These are phyloP conservation scores for Globisporangium paroecandrum DNA, from an alignment of 352 stramenopile species.

Conservation along the genomic window DNA sequence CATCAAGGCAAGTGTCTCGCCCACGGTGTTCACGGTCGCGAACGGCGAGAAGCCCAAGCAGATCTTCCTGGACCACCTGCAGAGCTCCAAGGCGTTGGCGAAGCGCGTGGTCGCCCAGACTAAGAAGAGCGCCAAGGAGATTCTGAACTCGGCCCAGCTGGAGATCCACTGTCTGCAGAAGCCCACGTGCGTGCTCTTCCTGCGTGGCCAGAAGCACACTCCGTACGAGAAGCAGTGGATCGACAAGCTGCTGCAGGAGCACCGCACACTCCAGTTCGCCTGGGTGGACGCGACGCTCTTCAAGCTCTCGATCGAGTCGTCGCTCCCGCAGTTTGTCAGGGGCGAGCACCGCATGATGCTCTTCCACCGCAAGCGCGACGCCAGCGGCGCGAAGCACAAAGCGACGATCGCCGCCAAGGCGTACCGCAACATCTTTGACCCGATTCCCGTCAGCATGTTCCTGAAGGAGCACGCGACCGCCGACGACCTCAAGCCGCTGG, in stretches of 20 bases:
- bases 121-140: conserved; percentile 49
- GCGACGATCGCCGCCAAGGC: conserved; percentile 45
- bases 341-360: conserved; percentile 66
- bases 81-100: conserved; percentile 53
- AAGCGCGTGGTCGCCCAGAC: conserved; percentile 53
- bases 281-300: conserved; percentile 65
- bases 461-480: conserved; percentile 33
- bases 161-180: conserved; percentile 63
- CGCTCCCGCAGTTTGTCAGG: conserved; percentile 35
- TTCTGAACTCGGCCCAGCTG: conserved; percentile 68
- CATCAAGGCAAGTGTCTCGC: conserved; percentile 54
- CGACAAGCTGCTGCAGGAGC: conserved; percentile 46
- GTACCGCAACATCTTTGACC: conserved; percentile 63
- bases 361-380: conserved; percentile 52
- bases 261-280: conserved; percentile 63
- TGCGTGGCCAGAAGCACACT: conserved; percentile 52
- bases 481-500: conserved; percentile 43
- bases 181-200: conserved; percentile 57
- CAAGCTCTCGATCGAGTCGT: conserved; percentile 67
- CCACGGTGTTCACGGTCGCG: conserved; percentile 76
- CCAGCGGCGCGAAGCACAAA: conserved; percentile 27
- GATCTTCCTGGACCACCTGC: conserved; percentile 67
- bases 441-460: conserved; percentile 53
- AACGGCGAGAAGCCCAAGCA: conserved; percentile 75
- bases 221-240: conserved; percentile 76